Conservation (phyloP, 2,329 filamentous ascomycete species). For the Lachnum nothofagi region DNA sequence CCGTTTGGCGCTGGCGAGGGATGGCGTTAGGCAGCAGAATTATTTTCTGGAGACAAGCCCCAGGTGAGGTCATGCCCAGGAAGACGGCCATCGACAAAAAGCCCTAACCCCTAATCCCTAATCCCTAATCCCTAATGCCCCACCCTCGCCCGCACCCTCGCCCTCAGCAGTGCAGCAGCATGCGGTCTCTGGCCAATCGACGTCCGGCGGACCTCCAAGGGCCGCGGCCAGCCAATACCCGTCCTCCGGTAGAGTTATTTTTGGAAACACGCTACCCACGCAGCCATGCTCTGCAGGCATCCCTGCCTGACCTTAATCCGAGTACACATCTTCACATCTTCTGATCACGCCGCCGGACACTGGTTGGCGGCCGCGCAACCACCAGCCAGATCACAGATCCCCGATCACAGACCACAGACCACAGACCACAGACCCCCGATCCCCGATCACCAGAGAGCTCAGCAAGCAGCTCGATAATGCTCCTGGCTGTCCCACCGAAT, state of each 20-base stretch:
- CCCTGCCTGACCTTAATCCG: conserved; percentile 8
- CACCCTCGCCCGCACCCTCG: no score
- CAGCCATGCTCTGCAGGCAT: not conserved
- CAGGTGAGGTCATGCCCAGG: not conserved
- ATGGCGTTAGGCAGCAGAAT: not conserved
- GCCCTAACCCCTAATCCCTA: not conserved
- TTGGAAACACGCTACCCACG: conserved; percentile 2
- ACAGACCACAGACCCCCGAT: no score
- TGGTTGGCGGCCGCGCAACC: not conserved
- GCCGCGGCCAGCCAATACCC: no score
- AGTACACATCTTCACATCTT: conserved; percentile 3
- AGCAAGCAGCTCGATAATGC: no score
- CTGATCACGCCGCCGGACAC: not conserved
- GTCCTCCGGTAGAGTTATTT: not conserved
- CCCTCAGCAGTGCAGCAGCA: not conserved
- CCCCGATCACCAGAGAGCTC: no score
- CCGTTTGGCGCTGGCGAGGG: not conserved
- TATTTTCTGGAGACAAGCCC: not conserved
- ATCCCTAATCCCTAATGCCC: not conserved
- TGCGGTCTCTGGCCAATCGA: not conserved
- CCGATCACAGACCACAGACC: not conserved
- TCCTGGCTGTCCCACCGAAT: no score
- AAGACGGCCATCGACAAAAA: not conserved
- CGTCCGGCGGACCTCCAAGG: not conserved
- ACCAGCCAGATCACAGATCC: not conserved